Evolutionary conservation across 1,284 basidiomycete species (phyloP).

Genomic region (Neolentinus lepideus): DNA sequence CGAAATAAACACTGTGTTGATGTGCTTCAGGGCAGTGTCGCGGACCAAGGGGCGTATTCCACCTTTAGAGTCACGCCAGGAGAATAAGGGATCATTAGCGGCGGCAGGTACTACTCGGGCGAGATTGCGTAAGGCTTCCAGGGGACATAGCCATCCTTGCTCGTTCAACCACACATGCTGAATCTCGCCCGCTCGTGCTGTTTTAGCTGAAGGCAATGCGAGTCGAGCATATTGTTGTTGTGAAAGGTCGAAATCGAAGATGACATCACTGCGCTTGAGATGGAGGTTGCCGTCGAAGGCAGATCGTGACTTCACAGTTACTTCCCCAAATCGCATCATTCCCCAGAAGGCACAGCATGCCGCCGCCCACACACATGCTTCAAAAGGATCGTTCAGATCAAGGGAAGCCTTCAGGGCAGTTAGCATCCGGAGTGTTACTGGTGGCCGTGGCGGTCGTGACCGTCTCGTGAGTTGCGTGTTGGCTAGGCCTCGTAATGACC

Average conservation of each 20-base stretch:
- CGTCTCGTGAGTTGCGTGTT: constrained; percentile 15
- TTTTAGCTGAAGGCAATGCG: constrained; percentile 25
- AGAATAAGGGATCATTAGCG: constrained; percentile 22
- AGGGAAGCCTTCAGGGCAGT: constrained; percentile 13
- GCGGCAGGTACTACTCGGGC: constrained; percentile 19
- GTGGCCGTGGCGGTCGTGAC: constrained; percentile 12
- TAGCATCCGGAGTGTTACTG: constrained; percentile 23
- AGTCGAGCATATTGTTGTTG: constrained; percentile 18
- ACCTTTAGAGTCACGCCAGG: constrained; percentile 15
- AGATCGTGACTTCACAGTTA: constrained; percentile 15
- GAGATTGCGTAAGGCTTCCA: constrained; percentile 24
- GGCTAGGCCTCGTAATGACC: constrained; percentile 21
- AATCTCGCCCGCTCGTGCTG: constrained; percentile 22
- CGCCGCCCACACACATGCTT: constrained; percentile 29
- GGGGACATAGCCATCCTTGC: constrained; percentile 19
- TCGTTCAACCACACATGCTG: constrained; percentile 20
- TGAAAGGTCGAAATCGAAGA: constrained; percentile 13
- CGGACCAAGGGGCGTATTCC: constrained; percentile 20
- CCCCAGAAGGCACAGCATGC: constrained; percentile 28
- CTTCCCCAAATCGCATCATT: constrained; percentile 28
- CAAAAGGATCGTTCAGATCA: constrained; percentile 20
- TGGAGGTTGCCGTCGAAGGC: constrained; percentile 16
- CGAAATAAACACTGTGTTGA: constrained; percentile 19
- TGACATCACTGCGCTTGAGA: constrained; percentile 12
- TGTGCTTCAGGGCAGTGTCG: constrained; percentile 15